Base-by-base conservation (phyloP, 208 protist species). In the Trypanosoma congolense region DNA sequence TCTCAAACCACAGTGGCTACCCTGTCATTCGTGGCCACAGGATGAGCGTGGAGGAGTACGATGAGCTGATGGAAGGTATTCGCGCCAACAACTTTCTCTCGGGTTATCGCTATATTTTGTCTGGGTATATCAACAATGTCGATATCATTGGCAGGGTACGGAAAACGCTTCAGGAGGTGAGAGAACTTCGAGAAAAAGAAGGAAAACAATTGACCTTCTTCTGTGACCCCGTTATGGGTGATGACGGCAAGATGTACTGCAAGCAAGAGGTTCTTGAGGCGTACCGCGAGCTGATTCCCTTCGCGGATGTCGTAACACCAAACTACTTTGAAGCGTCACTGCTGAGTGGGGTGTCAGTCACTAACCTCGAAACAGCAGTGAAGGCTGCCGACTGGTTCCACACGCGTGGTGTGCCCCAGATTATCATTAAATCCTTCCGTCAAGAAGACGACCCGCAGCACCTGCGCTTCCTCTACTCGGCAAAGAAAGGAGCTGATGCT, bases 181-280 rank as follows among this genome's bases (percentile, higher is more conserved):
- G 86, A 14, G 40, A 63, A 18, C 46, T 80, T 45, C 61, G 85
- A 24, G 43, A 56, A 40, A 73, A 67, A 33, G 65, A 77, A 35
- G 53, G 42, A 4, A 62, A 70, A 14, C 61, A 67, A 25, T 48
- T 82, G 0, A 70, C 60, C 14, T 96, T 82, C 58, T 68, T 96
- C 28, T 98, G 96, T 74, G 96, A 98, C 58, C 95, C 96, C 0
- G 96, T 98, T 2, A 77, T 98, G 52, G 96, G 96, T 29, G 96
- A 98, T 56, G 74, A 97, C 47, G 90, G 91, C 6, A 65, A 75
- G 19, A 56, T 98, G 33, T 98, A 98, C 75, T 97, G 96, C 64
- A 92, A 93, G 56, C 57, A 82, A 21, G 89, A 96, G 42, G 70
- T 97, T 9, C 56, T 97, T 3, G 66, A 73, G 21, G 77, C 94